Conservation (phyloP, 306 rosid species). For the Castanea sativa region DNA sequence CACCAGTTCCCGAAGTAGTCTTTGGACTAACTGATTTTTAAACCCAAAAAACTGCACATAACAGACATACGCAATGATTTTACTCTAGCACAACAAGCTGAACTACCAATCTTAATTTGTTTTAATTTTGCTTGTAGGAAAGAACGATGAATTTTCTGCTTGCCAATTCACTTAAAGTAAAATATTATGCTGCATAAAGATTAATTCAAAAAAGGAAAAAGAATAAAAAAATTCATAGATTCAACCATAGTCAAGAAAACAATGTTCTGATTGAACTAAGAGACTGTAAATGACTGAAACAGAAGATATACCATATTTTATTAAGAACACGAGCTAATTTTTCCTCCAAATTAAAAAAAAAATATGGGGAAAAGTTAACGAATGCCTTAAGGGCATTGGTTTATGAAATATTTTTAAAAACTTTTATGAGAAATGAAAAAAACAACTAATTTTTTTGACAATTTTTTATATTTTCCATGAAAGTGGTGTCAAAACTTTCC, state of each 20-base stretch:
- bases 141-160: neutral
- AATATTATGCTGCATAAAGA: neutral
- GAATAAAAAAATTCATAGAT: neutral
- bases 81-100: slow-evolving; percentile 17
- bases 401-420: no score
- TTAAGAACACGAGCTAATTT: neutral
- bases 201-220: neutral
- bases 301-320: neutral
- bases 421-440: no score
- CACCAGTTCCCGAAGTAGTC: slow-evolving; percentile 73
- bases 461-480: no score
- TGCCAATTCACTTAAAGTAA: neutral
- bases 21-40: slow-evolving; percentile 67
- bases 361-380: no score
- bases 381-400: no score
- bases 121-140: neutral
- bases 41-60: slow-evolving; percentile 83
- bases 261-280: neutral
- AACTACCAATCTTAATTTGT: neutral
- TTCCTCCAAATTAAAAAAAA: neutral
- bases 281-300: neutral
- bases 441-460: no score
- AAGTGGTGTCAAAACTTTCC: no score
- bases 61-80: slow-evolving; percentile 15
- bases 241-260: neutral